Evolutionary conservation across 495 filamentous ascomycete genomes (phyloP).

Genomic region (Delitschia confertaspora): DNA sequence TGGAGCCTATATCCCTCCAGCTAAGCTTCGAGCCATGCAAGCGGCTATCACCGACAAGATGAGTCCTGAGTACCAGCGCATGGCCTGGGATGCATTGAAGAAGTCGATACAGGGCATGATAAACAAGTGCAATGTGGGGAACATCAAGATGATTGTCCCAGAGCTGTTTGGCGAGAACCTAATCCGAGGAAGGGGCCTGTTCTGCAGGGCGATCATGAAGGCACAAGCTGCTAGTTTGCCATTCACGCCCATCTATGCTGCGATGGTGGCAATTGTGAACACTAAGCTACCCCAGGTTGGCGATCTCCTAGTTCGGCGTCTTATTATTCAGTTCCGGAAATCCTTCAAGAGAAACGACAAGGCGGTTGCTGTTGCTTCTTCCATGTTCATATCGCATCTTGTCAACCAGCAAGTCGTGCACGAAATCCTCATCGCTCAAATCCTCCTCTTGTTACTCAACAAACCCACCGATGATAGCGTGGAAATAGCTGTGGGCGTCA

Average conservation of each 20-base stretch:
- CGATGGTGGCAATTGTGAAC: slow-evolving; percentile 93
- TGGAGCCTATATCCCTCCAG: slow-evolving; percentile 92
- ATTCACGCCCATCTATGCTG: slow-evolving; percentile 90
- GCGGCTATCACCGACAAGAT: slow-evolving; percentile 93
- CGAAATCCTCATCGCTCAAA: slow-evolving; percentile 85
- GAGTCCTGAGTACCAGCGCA: slow-evolving; percentile 95
- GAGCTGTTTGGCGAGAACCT: slow-evolving; percentile 94
- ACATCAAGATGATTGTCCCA: slow-evolving; percentile 94
- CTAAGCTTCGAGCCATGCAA: slow-evolving; percentile 81
- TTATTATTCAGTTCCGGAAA: slow-evolving; percentile 90
- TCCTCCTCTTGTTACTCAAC: slow-evolving; percentile 75
- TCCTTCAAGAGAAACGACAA: slow-evolving; percentile 96
- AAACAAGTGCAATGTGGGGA: slow-evolving; percentile 95
- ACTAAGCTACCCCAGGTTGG: slow-evolving; percentile 93
- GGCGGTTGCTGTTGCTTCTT: slow-evolving; percentile 80
- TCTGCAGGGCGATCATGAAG: slow-evolving; percentile 94
- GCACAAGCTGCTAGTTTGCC: slow-evolving; percentile 93
- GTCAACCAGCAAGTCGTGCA: slow-evolving; percentile 93
- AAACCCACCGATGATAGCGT: slow-evolving; percentile 97
- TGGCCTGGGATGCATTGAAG: slow-evolving; percentile 98
- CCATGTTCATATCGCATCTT: slow-evolving; percentile 89
- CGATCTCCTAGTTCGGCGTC: slow-evolving; percentile 74
- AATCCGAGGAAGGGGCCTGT: slow-evolving; percentile 79
- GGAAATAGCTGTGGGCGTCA: slow-evolving; percentile 90
- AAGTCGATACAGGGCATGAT: slow-evolving; percentile 98